These are phyloP conservation scores for Rheum nobile DNA, from an alignment of 148 eudicot genomes.

Conservation along the genomic window DNA sequence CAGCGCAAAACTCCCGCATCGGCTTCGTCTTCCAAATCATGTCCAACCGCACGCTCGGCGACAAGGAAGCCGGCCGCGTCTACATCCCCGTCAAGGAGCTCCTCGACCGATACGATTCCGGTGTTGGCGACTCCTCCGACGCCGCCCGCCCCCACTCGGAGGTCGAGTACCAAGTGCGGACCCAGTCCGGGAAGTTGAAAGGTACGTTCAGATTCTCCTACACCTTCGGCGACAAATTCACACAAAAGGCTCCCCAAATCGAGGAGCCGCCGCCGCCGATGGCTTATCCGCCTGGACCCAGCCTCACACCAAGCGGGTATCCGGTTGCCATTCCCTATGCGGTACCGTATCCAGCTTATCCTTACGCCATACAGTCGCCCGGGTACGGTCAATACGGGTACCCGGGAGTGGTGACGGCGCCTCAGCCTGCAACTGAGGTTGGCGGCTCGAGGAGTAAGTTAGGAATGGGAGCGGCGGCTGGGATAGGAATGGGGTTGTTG, in stretches of 20 bases:
- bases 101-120: conserved; percentile 6
- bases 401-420: conserved; percentile 4
- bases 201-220: conserved; percentile 38
- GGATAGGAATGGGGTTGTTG: conserved; percentile 14
- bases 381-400: conserved; percentile 17
- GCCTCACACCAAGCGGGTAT: background rate
- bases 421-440: background rate
- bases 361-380: conserved; percentile 3
- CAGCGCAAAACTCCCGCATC: conserved; percentile 23
- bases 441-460: conserved; percentile 11
- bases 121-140: background rate
- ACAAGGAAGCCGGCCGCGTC: conserved; percentile 53
- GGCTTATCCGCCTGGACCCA: conserved; percentile 14
- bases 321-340: background rate
- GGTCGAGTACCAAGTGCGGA: conserved; percentile 27
- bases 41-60: conserved; percentile 44
- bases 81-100: conserved; percentile 44
- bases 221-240: conserved; percentile 37
- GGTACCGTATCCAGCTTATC: background rate
- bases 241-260: background rate
- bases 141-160: background rate
- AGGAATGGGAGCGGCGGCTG: conserved; percentile 21
- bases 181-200: conserved; percentile 26
- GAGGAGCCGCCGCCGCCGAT: conserved; percentile 13
- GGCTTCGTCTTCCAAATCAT: conserved; percentile 34